Evolutionary conservation across 2,329 filamentous ascomycete genomes (phyloP).

Genomic region (Penicillium verrucosum): DNA sequence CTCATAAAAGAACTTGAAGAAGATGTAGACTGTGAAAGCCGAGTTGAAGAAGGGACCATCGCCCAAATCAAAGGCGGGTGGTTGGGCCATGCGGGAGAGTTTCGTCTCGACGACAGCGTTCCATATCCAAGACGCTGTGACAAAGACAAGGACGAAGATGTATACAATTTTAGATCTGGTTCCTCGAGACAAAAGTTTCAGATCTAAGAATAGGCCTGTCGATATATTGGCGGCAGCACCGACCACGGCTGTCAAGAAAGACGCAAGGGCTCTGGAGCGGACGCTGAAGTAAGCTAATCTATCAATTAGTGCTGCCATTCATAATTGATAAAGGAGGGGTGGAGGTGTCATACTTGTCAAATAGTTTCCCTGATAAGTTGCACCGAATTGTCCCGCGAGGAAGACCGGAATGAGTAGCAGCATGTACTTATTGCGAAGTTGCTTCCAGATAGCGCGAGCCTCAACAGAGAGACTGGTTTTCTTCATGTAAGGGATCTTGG

Average conservation of each 20-base stretch:
- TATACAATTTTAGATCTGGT: constrained; percentile 46
- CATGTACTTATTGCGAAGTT: constrained; percentile 47
- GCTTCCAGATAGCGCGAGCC: constrained; percentile 36
- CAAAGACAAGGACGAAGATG: constrained; percentile 40
- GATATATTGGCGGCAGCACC: constrained; percentile 41
- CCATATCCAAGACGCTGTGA: constrained; percentile 49
- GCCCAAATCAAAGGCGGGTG: constrained; percentile 42
- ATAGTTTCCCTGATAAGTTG: constrained; percentile 53
- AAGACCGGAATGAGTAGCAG: constrained; percentile 51
- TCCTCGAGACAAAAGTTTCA: constrained; percentile 42
- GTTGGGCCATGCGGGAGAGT: constrained; percentile 46
- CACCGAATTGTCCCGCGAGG: constrained; percentile 52
- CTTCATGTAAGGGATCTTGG: constrained; percentile 24
- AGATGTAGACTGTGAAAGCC: constrained; percentile 49
- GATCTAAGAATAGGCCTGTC: constrained; percentile 31
- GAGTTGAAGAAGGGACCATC: constrained; percentile 20
- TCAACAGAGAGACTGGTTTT: constrained; percentile 34
- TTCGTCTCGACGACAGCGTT: constrained; percentile 49
- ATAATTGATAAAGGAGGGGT: too few species aligned
- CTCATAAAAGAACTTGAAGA: constrained; percentile 53
- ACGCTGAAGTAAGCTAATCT: constrained; percentile 49
- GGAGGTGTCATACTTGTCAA: constrained; percentile 36
- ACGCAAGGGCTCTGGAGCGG: constrained; percentile 47
- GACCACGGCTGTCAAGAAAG: constrained; percentile 45
- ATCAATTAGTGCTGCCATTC: not conserved